Percentiles rank a stretch among this genome's conserved stretches.
These are phyloP conservation scores for Clarireedia homoeocarpa DNA, from an alignment of 2,329 filamentous ascomycete species.

Conservation along the genomic window DNA sequence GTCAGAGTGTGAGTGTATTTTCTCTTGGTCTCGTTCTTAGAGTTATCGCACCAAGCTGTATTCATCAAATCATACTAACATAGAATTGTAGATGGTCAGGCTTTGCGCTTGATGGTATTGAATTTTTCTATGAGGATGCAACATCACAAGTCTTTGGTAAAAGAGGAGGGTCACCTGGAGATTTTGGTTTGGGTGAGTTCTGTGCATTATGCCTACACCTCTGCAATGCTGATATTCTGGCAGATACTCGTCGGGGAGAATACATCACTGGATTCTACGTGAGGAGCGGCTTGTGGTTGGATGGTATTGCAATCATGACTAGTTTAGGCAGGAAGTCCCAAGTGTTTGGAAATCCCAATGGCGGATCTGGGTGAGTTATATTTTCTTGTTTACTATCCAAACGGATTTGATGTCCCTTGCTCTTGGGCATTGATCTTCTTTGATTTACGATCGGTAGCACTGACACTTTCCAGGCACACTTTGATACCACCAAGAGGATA, in stretches of 20 bases:
- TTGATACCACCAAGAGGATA: conserved; percentile 86
- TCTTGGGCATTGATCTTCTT: neutral
- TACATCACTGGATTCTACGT: conserved; percentile 81
- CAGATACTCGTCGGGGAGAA: conserved; percentile 78
- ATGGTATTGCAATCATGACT: conserved; percentile 84
- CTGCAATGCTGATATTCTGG: conserved; percentile 1
- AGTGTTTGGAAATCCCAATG: conserved; percentile 72
- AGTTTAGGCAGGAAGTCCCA: conserved; percentile 80
- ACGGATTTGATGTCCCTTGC: neutral
- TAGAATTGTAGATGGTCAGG: conserved; percentile 33
- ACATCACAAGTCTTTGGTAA: conserved; percentile 83
- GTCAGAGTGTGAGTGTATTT: conserved; percentile 59
- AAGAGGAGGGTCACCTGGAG: conserved; percentile 58
- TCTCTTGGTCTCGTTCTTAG: neutral
- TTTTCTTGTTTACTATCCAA: neutral
- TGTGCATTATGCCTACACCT: neutral
- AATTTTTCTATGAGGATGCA: conserved; percentile 87
- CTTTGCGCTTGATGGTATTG: conserved; percentile 70
- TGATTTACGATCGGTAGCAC: conserved; percentile 19
- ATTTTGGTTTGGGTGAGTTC: conserved; percentile 67
- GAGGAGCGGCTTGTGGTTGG: conserved; percentile 73
- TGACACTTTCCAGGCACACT: conserved; percentile 54
- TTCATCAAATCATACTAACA: neutral
- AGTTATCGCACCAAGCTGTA: neutral
- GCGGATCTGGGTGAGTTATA: conserved; percentile 72